Base-by-base conservation (phyloP, 768 basidiomycete species). In the Dioszegia hungarica region DNA sequence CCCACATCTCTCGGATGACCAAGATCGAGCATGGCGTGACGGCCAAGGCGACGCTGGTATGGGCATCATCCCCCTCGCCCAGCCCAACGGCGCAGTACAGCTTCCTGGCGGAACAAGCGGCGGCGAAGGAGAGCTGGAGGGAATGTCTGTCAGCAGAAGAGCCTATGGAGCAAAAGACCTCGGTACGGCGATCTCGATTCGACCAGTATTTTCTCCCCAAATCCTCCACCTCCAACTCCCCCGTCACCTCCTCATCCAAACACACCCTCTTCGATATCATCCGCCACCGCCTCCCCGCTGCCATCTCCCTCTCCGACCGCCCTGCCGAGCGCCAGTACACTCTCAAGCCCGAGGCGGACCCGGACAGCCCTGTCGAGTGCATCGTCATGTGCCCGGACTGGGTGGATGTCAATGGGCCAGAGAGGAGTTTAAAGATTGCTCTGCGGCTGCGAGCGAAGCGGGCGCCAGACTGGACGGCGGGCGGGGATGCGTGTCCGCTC, bases 341-440 rank as follows among this genome's bases (percentile, higher is more conserved):
- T 3, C 57, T 73, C 31, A 57, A 36, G 33, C 60, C 74, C 24
- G 60, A 60, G 11, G 59, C 45, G 17, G 63, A 64, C 25, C 55
- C 50, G 5, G 59, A 53, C 8, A 62, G 61, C 46, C 74, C 74
- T 1, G 59, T 75, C 4, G 74, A 75, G 58, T 75, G 72, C 47
- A 49, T 73, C 24, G 67, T 74, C 34, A 67, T 56, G 1, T 63
- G 68, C 17, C 72, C 74, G 5, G 69, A 71, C 36, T 73, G 71
- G 60, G 71, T 73, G 17, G 74, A 75, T 44, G 36, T 70, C 34
- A 60, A 71, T 37, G 68, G 68, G 2, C 48, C 50, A 4, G 66
- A 66, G 17, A 54, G 59, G 37, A 62, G 44, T 20, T 31, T 75
- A 22, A 62, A 62, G 45, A 62, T 75, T 24, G 62, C 60, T 20